Evolutionary conservation across 1,284 basidiomycete genomes (phyloP).

Genomic region (Coniferiporia sulphurascens): DNA sequence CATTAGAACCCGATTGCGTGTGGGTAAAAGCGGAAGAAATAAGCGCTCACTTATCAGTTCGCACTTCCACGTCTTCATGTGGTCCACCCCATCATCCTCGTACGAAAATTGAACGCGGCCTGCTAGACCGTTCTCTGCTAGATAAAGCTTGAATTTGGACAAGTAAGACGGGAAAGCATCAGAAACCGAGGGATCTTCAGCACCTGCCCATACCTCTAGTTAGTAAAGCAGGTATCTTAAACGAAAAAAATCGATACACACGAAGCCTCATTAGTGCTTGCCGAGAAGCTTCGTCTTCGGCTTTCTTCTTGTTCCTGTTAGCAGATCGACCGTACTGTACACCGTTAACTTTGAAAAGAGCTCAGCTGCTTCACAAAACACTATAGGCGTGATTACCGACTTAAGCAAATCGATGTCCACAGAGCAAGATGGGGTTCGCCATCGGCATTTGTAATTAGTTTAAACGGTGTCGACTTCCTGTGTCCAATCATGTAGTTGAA

Average conservation of each 20-base stretch:
- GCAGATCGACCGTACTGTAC: background rate
- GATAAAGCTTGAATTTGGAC: constrained; percentile 5
- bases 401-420: background rate
- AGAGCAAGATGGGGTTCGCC: constrained; percentile 2
- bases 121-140: background rate
- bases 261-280: background rate
- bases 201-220: background rate
- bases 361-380: background rate
- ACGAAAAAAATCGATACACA: background rate
- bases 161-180: background rate
- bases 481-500: background rate
- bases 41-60: background rate
- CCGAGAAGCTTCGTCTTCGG: constrained; percentile 4
- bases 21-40: too few species aligned
- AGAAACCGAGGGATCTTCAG: background rate
- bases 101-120: background rate
- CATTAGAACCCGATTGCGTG: background rate
- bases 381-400: constrained; percentile 7
- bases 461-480: background rate
- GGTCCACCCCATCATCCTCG: background rate
- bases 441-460: background rate
- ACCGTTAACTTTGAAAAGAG: constrained; percentile 2
- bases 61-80: constrained; percentile 3
- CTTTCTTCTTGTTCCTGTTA: constrained; percentile 2
- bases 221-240: background rate